Evolutionary conservation across 2,329 filamentous ascomycete species (phyloP).

Genomic region (Neophaeococcomyces mojaviensis): DNA sequence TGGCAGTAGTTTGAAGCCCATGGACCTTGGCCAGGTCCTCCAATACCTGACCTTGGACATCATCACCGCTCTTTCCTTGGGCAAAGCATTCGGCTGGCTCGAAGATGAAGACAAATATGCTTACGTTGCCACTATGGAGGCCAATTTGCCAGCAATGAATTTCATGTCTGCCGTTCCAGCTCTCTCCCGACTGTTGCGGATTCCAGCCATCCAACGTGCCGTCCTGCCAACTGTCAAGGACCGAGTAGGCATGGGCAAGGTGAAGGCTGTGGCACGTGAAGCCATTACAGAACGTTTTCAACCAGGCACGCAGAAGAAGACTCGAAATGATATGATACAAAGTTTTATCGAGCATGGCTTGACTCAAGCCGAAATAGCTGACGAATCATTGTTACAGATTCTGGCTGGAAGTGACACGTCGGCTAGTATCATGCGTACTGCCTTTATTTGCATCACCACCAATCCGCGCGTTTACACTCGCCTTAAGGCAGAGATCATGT

Average conservation of each 20-base stretch:
- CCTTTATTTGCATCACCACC: constrained; percentile 15
- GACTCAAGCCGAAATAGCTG: constrained; percentile 12
- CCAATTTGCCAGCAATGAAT: constrained; percentile 34
- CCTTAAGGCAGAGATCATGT: too few species aligned
- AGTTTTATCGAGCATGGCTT: constrained; percentile 15
- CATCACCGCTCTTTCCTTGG: constrained; percentile 48
- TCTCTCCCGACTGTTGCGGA: too few species aligned
- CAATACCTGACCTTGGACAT: constrained; percentile 52
- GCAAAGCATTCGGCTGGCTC: constrained; percentile 42
- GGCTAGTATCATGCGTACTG: constrained; percentile 15
- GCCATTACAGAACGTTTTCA: constrained; percentile 18
- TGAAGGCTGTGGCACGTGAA: constrained; percentile 21
- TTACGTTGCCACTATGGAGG: constrained; percentile 33
- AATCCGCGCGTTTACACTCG: constrained; percentile 22
- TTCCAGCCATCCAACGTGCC: too few species aligned
- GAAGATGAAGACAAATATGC: constrained; percentile 36
- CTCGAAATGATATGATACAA: constrained; percentile 9
- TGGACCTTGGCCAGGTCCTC: constrained; percentile 43
- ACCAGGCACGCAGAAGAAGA: neutral
- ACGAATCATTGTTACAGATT: constrained; percentile 16
- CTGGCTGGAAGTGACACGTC: constrained; percentile 16
- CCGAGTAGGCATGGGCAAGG: constrained; percentile 12
- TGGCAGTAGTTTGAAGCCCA: constrained; percentile 22
- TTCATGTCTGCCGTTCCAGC: too few species aligned
- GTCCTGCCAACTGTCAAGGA: constrained; percentile 21